These are phyloP conservation scores for Rheum nobile DNA, from an alignment of 148 eudicot species.

Conservation along the genomic window DNA sequence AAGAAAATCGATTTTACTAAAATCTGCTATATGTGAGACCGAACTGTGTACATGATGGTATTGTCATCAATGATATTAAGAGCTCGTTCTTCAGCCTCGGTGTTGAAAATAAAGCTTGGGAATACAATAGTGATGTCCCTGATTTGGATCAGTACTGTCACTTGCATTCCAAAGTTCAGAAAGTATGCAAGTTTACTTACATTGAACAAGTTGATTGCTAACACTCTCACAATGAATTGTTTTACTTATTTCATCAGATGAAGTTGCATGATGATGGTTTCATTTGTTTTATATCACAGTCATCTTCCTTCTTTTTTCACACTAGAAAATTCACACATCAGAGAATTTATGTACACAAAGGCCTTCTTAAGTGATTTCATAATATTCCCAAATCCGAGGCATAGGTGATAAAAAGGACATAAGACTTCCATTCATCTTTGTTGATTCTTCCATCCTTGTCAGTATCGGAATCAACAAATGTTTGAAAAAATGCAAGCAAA, in stretches of 20 bases:
- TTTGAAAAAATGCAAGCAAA: conserved; percentile 14
- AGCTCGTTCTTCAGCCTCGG: neutral
- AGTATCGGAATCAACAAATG: conserved; percentile 44
- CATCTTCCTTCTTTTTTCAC: too few species aligned
- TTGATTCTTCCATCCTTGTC: conserved; percentile 38
- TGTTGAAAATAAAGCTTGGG: neutral
- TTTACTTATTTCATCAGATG: neutral
- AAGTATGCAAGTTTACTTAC: too few species aligned
- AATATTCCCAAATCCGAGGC: neutral
- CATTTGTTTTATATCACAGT: too few species aligned
- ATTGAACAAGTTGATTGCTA: too few species aligned
- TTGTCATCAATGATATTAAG: neutral
- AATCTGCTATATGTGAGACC: too few species aligned
- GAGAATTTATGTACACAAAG: neutral
- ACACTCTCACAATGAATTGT: neutral
- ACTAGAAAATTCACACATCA: neutral
- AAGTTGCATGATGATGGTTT: too few species aligned
- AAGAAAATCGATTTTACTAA: too few species aligned
- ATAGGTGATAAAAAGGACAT: neutral
- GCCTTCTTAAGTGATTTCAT: neutral
- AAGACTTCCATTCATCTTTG: conserved; percentile 47
- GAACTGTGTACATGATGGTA: too few species aligned
- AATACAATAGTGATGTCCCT: conserved; percentile 1
- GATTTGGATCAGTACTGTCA: neutral
- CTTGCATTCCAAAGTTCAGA: neutral